Base-by-base conservation (phyloP, 306 rosid genomes). In the Dalbergia cultrata region DNA sequence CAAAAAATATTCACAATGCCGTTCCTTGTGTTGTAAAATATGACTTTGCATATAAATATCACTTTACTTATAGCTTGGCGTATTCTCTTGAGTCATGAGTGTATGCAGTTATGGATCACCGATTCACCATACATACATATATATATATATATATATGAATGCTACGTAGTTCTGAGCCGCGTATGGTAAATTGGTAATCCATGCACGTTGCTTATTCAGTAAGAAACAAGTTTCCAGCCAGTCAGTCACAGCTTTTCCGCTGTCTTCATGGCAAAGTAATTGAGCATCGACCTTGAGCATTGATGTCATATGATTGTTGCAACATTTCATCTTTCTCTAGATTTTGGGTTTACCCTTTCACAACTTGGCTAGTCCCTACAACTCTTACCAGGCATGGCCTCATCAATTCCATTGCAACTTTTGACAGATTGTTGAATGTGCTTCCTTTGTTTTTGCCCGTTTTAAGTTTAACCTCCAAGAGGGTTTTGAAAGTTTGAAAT, bases 191-290 rank as follows among this genome's bases (percentile, higher is more conserved):
- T 26, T 26, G 33, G 52, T 18, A 64, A 12, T 54, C 22, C 67
- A 5, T 17, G 41, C 52, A 17, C 0, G 18, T 70, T 76, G 82
- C 74, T 82, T 76, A 31, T 61, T 10, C 9, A 53, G 41, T 45
- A 63, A 82, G 73, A 70, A 56, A 53, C 9, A 19, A 54, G 66
- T 1, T 70, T 70, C 14, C 22, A 76, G 33, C 8, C 11, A 13
- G 13, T 41, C n/a, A 77, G 16, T 56, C 58, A 9, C 41, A 64
- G 31, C 64, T 78, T 79, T 74, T 74, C 57, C 18, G 6, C 21
- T 43, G 69, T 67, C 70, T 53, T 80, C 60, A 80, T 69, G 68
- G 3, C 13, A 57, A 70, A 65, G 70, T 54, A 69, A 75, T 49
- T 75, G 73, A 63, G 19, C 37, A 8, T 65, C 12, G 57, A 62